Percentiles rank a stretch among this genome's conserved stretches.
phyloP scores from a whole-genome alignment of 108 stramenopile genomes.

The Nitzschia putrida region DNA sequence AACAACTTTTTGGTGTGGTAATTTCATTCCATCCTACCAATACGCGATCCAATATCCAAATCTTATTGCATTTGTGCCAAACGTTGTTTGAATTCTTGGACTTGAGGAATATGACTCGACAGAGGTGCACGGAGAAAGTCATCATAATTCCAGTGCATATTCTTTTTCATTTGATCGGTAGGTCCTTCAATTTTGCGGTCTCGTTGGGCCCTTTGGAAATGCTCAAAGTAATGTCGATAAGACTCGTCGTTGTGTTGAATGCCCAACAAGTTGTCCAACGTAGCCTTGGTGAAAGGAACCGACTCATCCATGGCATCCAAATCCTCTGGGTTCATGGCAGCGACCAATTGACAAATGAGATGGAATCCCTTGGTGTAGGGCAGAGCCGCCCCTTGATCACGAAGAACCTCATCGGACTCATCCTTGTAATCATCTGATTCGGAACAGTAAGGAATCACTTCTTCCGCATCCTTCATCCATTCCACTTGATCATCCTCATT shows the following conservation, averaged over 20 bases:
- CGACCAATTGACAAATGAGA: conserved; percentile 45
- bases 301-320: conserved; percentile 68
- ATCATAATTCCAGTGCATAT: conserved; percentile 32
- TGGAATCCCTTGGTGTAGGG: conserved; percentile 59
- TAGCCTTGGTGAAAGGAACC: conserved; percentile 56
- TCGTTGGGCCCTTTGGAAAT: conserved; percentile 41
- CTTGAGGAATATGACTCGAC: conserved; percentile 40
- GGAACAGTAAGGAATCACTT: conserved; percentile 50
- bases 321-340: conserved; percentile 56
- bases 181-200: conserved; percentile 17
- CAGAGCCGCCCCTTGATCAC: conserved; percentile 58
- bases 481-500: conserved; percentile 58
- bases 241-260: conserved; percentile 32
- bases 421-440: conserved; percentile 55
- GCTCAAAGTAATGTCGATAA: conserved; percentile 53
- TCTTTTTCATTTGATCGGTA: conserved; percentile 40
- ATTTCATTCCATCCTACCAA: too few species aligned
- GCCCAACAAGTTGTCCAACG: conserved; percentile 56
- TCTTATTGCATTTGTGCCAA: conserved; percentile 15
- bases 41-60: too few species aligned
- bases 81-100: conserved; percentile 31
- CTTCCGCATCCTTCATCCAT: conserved; percentile 66
- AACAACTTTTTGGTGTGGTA: too few species aligned
- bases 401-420: conserved; percentile 45
- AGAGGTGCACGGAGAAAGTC: conserved; percentile 39